Evolutionary conservation across 331 rosid genomes (phyloP).

Genomic region (Acacia pycnantha): DNA sequence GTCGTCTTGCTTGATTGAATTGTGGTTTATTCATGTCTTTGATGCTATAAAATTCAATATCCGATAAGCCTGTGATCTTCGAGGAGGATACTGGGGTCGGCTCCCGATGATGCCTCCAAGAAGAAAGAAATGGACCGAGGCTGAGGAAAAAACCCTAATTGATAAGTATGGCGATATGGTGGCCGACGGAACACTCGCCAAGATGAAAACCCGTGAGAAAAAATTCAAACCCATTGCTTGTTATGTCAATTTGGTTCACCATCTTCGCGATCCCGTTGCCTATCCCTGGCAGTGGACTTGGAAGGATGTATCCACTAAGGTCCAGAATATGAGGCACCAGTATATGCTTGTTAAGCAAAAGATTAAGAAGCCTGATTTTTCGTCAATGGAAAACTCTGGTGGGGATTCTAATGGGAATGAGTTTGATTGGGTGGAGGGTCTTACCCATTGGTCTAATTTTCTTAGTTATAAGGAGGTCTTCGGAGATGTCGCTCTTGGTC

Average conservation of each 20-base stretch:
- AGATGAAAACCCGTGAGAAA: slow-evolving; percentile 94
- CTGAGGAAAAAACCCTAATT: slow-evolving; percentile 91
- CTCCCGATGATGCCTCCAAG: slow-evolving; percentile 75
- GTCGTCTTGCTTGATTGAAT: slow-evolving; percentile 12
- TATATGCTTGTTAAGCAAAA: slow-evolving; percentile 93
- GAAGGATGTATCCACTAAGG: slow-evolving; percentile 98
- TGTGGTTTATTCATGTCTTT: slow-evolving; percentile 34
- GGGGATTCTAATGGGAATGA: slow-evolving; percentile 64
- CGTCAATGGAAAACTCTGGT: slow-evolving; percentile 35
- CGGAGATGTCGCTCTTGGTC: slow-evolving; percentile 67
- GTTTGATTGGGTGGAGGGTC: slow-evolving; percentile 93
- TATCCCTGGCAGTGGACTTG: slow-evolving; percentile 97
- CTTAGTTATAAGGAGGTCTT: slow-evolving; percentile 92
- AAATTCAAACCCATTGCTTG: slow-evolving; percentile 88
- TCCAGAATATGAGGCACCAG: slow-evolving; percentile 98
- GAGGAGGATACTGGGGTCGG: slow-evolving; percentile 25
- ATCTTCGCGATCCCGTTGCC: slow-evolving; percentile 62
- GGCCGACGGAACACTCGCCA: slow-evolving; percentile 72
- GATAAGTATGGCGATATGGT: slow-evolving; percentile 88
- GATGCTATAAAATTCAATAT: slow-evolving; percentile 37
- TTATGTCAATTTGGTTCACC: slow-evolving; percentile 78
- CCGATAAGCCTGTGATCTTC: slow-evolving; percentile 28
- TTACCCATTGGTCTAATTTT: slow-evolving; percentile 85
- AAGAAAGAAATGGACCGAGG: slow-evolving; percentile 98
- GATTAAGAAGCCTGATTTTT: slow-evolving; percentile 71